phyloP scores from a whole-genome alignment of 257 asterid genomes.

The Osmanthus fragrans region DNA sequence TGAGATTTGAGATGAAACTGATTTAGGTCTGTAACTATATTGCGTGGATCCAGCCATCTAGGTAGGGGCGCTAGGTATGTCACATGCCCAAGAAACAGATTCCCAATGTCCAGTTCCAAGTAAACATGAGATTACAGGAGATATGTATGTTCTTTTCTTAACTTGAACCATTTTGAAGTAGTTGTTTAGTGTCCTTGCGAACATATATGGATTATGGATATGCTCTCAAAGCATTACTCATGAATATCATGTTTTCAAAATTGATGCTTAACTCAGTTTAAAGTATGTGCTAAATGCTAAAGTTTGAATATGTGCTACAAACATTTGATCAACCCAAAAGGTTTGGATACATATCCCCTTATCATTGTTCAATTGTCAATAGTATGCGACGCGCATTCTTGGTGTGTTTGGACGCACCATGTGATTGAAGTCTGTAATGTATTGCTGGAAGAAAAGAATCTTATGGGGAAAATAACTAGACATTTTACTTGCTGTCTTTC shows the following conservation, averaged over 20 bases:
- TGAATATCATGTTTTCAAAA: slow-evolving; percentile 4
- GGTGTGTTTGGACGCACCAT: neutral
- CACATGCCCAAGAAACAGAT: neutral
- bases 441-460: neutral
- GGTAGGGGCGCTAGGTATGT: neutral
- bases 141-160: neutral
- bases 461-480: neutral
- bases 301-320: neutral
- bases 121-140: neutral
- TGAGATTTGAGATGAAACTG: neutral
- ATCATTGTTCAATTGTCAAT: neutral
- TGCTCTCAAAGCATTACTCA: slow-evolving; percentile 3
- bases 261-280: slow-evolving; percentile 11
- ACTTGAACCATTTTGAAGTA: neutral
- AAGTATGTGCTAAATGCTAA: neutral
- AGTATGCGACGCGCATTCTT: neutral
- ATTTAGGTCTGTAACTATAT: neutral
- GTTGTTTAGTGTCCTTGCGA: neutral
- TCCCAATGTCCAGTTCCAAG: neutral
- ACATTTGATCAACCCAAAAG: neutral
- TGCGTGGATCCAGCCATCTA: neutral
- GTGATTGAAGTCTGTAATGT: slow-evolving; percentile 15
- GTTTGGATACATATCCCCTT: neutral
- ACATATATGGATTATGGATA: neutral
- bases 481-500: neutral